A percentile compares a stretch with the other conserved stretches of the same genome.
phyloP scores from a whole-genome alignment of 2,329 filamentous ascomycete species.

The Ophiostoma triangulosporum region DNA sequence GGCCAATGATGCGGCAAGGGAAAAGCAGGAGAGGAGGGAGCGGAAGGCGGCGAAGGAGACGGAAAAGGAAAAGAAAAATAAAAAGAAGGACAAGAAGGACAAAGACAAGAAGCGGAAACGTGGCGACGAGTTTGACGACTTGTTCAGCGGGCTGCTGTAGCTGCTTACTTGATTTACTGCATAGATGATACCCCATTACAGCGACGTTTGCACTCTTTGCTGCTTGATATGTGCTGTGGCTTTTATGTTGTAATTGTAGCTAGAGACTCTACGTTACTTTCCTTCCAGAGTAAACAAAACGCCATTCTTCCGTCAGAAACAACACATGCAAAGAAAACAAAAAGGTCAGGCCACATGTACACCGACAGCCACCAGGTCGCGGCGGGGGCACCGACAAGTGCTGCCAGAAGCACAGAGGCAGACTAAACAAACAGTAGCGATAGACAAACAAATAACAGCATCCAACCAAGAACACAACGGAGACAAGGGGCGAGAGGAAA shows the following conservation, averaged over 20 bases:
- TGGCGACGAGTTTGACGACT: conserved; percentile 51
- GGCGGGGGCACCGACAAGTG: background rate
- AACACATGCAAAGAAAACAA: background rate
- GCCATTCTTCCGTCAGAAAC: background rate
- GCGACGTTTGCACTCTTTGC: background rate
- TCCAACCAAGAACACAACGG: background rate
- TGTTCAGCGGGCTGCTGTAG: conserved; percentile 49
- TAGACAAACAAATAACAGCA: background rate
- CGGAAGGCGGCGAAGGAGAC: conserved; percentile 7
- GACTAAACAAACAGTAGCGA: background rate
- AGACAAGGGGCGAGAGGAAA: background rate
- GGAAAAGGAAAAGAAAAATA: background rate
- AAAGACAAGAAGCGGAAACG: conserved; percentile 24
- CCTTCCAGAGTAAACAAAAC: background rate
- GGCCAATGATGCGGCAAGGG: background rate
- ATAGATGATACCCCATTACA: conserved; percentile 6
- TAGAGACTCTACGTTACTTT: background rate
- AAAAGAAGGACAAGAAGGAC: conserved; percentile 17
- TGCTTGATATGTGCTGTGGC: background rate
- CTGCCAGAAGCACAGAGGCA: background rate
- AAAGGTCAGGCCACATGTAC: too few relatives aligned
- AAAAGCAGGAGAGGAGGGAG: background rate
- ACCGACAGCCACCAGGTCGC: background rate
- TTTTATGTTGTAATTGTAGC: background rate
- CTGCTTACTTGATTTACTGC: conserved; percentile 6